Evolutionary conservation across 306 rosid genomes (phyloP), one percentile per base, ranked within the genome.

Genomic region (Acacia confusa): DNA sequence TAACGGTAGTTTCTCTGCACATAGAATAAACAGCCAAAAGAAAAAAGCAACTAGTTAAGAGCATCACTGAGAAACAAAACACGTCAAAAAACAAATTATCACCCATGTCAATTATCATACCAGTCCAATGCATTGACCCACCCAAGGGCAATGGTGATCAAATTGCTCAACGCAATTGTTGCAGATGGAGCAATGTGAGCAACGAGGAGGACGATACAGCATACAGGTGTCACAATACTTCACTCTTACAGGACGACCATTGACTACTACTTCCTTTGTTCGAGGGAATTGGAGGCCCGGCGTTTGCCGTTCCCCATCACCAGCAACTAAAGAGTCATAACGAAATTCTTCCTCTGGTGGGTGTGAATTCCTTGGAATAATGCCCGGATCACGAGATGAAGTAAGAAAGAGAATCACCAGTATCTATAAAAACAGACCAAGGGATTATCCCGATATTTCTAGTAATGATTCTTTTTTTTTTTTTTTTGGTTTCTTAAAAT

Each of bases 81-180:
- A 70, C 11, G 7, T 7, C 3, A 2, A 57, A 57, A 57, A 17
- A 47, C 14, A 47, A 65, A 50, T 14, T 60, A 58, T 50, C 75
- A 38, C 27, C 76, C 55, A 53, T 24, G 73, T 52, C 66, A 72
- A 79, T 79, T 63, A 82, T 75, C 91, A 48, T 90, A 94, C 98
- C 97, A 92, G 90, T 70, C 98, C 98, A 83, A 94, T 90, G 90
- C 98, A 94, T 81, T 94, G 98, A 67, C 98, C 98, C 78, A 94
- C 97, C 98, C 98, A 94, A 80, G 98, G 98, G 87, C 98, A 94
- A 75, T 94, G 98, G 72, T 94, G 98, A 83, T 94, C 98, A 55
- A 94, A 94, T 74, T 94, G 98, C 84, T 94, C 97, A 86, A 94
- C 98, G 79, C 98, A 94, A 78, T 94, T 94, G 84, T 92, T 92